Percentiles rank a stretch among this genome's conserved stretches.
Conservation (phyloP, 176 grass and related monocot species). For the Carex cristatella region DNA sequence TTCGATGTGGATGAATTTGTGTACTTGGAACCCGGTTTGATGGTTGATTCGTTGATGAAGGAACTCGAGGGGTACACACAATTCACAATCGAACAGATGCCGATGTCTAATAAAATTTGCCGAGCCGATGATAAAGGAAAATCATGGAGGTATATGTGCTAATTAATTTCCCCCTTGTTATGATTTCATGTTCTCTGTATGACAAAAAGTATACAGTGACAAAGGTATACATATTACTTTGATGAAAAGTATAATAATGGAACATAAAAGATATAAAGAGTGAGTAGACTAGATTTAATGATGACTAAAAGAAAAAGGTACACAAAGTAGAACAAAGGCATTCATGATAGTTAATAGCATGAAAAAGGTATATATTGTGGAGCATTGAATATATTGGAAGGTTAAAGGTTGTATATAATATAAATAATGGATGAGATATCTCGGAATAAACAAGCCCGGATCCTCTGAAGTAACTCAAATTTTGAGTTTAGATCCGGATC, state of each 20-base stretch:
- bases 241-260: not conserved
- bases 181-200: not conserved
- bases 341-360: not conserved
- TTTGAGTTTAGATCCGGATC: no score
- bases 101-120: conserved; percentile 85
- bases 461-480: no score
- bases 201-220: not conserved
- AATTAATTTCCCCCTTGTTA: not conserved
- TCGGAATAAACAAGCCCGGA: not conserved
- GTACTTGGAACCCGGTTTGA: conserved; percentile 37
- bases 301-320: not conserved
- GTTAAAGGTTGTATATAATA: not conserved
- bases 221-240: no score
- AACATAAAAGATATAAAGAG: not conserved
- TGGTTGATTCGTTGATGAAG: conserved; percentile 40
- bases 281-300: not conserved
- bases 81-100: conserved; percentile 94
- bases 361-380: not conserved
- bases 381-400: not conserved
- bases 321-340: not conserved
- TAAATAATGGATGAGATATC: not conserved
- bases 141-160: conserved; percentile 42
- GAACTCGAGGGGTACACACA: conserved; percentile 49
- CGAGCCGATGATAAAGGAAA: conserved; percentile 33
- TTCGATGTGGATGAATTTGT: conserved; percentile 89